Evolutionary conservation across 768 basidiomycete genomes (phyloP).

Genomic region (Crassisporium funariophilum): DNA sequence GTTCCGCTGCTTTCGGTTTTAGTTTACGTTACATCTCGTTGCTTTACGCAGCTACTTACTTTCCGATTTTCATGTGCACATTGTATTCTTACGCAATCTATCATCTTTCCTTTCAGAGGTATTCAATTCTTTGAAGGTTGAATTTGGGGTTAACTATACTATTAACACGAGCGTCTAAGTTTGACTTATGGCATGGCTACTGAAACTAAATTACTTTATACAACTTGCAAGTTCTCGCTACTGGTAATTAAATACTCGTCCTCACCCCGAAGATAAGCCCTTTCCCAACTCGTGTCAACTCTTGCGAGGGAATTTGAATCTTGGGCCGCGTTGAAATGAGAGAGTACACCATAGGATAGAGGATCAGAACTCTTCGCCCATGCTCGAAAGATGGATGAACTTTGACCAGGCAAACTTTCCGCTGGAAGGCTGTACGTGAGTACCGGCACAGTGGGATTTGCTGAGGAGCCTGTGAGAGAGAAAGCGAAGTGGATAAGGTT

Average conservation of each 20-base stretch:
- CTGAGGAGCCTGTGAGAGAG: constrained; percentile 18
- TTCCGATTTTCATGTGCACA: too few species aligned
- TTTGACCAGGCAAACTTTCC: neutral
- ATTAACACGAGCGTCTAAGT: too few species aligned
- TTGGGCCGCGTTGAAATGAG: constrained; percentile 9
- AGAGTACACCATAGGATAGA: constrained; percentile 20
- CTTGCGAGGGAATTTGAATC: neutral
- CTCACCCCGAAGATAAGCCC: constrained; percentile 22
- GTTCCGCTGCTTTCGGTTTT: constrained; percentile 8
- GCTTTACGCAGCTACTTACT: too few species aligned
- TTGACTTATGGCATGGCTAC: too few species aligned
- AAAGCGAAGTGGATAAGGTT: constrained; percentile 37
- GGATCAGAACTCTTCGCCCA: constrained; percentile 26
- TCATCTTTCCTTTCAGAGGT: too few species aligned
- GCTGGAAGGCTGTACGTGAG: constrained; percentile 18
- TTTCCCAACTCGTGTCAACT: constrained; percentile 20
- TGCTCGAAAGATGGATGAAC: constrained; percentile 17
- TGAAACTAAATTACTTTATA: too few species aligned
- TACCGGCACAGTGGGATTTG: constrained; percentile 8
- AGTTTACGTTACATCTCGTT: too few species aligned
- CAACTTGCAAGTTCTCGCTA: neutral
- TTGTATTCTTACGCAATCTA: too few species aligned
- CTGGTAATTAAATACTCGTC: constrained; percentile 6
- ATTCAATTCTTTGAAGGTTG: too few species aligned
- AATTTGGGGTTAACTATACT: too few species aligned